These are phyloP conservation scores for Prillingera fragicola DNA, from an alignment of 1,284 basidiomycete genomes.

Conservation along the genomic window DNA sequence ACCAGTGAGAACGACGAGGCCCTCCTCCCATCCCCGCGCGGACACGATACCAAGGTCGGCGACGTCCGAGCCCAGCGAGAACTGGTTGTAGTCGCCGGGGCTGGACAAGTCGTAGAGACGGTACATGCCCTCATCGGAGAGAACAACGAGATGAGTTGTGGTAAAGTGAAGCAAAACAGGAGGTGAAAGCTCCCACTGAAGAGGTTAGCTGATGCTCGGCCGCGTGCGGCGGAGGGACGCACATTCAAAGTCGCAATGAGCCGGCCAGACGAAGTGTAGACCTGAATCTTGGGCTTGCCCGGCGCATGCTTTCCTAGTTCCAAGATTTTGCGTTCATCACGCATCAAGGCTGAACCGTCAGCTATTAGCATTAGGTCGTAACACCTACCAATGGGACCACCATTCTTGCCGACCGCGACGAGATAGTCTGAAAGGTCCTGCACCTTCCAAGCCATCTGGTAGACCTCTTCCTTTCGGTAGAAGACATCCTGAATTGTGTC, in stretches of 20 bases:
- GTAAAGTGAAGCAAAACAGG: slow-evolving; percentile 38
- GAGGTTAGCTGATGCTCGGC: slow-evolving; percentile 7
- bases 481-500: slow-evolving; percentile 49
- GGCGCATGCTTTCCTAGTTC: slow-evolving; percentile 62
- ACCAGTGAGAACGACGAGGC: slow-evolving; percentile 78
- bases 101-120: slow-evolving; percentile 72
- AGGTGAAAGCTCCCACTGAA: slow-evolving; percentile 41
- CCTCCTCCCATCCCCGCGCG: slow-evolving; percentile 76
- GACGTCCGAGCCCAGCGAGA: slow-evolving; percentile 77
- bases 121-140: slow-evolving; percentile 90
- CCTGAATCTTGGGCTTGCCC: slow-evolving; percentile 58
- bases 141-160: slow-evolving; percentile 66
- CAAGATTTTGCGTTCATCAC: slow-evolving; percentile 75
- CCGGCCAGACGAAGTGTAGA: slow-evolving; percentile 51
- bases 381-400: slow-evolving; percentile 74
- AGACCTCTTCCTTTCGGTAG: slow-evolving; percentile 67
- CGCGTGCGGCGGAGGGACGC: slow-evolving; percentile 9
- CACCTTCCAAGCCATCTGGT: slow-evolving; percentile 73
- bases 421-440: slow-evolving; percentile 75
- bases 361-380: not conserved
- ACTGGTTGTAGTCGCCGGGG: slow-evolving; percentile 74
- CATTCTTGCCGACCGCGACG: slow-evolving; percentile 73
- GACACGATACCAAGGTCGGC: slow-evolving; percentile 79
- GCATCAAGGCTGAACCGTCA: slow-evolving; percentile 67
- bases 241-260: slow-evolving; percentile 49